Conservation (phyloP, 192 early-diverging fungal species). For the Coemansia reversa region DNA sequence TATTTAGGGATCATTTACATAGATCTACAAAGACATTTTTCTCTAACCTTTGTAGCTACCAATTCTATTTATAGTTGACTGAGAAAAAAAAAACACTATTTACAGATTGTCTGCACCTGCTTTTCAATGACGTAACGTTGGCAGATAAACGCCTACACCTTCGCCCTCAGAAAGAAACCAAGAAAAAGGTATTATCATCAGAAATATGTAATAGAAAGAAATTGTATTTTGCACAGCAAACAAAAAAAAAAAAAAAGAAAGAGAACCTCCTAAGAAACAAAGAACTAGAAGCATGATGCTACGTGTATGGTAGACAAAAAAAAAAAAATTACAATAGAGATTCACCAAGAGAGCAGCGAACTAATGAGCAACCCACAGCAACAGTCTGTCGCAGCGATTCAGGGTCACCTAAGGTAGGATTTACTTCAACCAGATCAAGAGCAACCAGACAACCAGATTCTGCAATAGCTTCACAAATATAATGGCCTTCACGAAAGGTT, state of each 20-base stretch:
- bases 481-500: constrained; percentile 96
- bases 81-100: too few relatives aligned
- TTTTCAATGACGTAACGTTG: too few relatives aligned
- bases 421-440: constrained; percentile 94
- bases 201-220: neutral
- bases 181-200: too few relatives aligned
- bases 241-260: neutral
- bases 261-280: too few relatives aligned
- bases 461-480: constrained; percentile 87
- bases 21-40: too few relatives aligned
- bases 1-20: too few relatives aligned
- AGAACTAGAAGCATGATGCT: too few relatives aligned
- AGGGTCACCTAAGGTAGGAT: constrained; percentile 81
- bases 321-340: constrained; percentile 59
- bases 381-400: constrained; percentile 78
- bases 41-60: too few relatives aligned
- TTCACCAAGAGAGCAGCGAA: constrained; percentile 82
- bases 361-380: constrained; percentile 85
- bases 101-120: too few relatives aligned
- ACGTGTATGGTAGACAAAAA: neutral
- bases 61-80: too few relatives aligned
- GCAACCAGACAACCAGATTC: constrained; percentile 89
- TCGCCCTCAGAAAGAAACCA: too few relatives aligned
- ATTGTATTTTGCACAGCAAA: constrained; percentile 2
- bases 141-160: too few relatives aligned